A percentile compares a stretch with the other conserved stretches of the same genome.
Conservation (phyloP, 2,329 filamentous ascomycete genomes). For the Aspergillus ustus region DNA sequence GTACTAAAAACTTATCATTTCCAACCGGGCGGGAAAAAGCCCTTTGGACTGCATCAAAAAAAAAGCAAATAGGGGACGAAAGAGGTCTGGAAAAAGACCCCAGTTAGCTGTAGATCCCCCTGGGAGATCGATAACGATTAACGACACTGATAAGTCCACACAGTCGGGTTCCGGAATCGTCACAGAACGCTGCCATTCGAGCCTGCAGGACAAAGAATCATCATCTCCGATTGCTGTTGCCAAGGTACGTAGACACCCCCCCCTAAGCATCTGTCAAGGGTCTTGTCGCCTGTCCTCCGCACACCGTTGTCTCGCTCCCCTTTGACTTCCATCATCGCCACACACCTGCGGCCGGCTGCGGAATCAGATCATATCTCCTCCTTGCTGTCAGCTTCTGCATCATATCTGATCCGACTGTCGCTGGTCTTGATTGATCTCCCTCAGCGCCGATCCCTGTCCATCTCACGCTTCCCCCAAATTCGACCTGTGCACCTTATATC, state of each 20-base stretch:
- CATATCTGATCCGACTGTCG: slow-evolving; percentile 31
- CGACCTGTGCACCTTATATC: slow-evolving; percentile 15
- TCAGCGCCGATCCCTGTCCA: slow-evolving; percentile 23
- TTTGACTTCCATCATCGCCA: slow-evolving; percentile 12
- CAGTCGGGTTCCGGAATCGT: slow-evolving; percentile 11
- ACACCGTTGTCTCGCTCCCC: slow-evolving; percentile 12
- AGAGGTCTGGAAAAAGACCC: slow-evolving; percentile 18
- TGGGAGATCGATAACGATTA: slow-evolving; percentile 31
- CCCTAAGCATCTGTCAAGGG: neutral
- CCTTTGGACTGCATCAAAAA: slow-evolving; percentile 8
- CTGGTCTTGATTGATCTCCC: slow-evolving; percentile 22
- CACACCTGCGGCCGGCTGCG: neutral
- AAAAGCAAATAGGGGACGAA: slow-evolving; percentile 18
- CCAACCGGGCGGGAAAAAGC: slow-evolving; percentile 11
- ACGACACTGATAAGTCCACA: slow-evolving; percentile 26
- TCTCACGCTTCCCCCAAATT: slow-evolving; percentile 9
- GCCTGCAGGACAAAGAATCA: slow-evolving; percentile 9
- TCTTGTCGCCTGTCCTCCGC: neutral
- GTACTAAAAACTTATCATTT: slow-evolving; percentile 10
- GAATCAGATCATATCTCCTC: slow-evolving; percentile 17
- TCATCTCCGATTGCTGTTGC: neutral
- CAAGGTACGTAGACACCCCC: slow-evolving; percentile 10
- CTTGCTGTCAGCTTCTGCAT: slow-evolving; percentile 19
- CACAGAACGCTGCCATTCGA: neutral
- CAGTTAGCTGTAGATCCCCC: slow-evolving; percentile 29